These are phyloP conservation scores for Trichosporon inkin DNA, from an alignment of 1,284 basidiomycete genomes.

Conservation along the genomic window DNA sequence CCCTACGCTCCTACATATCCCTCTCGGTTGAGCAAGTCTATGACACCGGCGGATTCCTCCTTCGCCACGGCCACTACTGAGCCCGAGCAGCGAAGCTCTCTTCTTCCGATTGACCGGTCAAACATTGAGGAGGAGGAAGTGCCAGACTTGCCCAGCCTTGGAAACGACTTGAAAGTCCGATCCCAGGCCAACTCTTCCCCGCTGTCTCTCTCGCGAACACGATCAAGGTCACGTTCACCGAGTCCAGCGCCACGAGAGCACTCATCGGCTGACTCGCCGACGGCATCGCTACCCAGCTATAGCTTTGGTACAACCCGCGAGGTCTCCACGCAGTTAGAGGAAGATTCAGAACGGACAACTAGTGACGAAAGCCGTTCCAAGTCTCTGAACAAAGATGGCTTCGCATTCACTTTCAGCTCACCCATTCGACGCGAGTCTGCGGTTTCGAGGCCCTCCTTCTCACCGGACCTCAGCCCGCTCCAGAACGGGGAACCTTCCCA, in stretches of 20 bases:
- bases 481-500: constrained; percentile 31
- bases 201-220: background rate
- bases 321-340: background rate
- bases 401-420: constrained; percentile 68
- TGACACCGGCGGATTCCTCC: constrained; percentile 40
- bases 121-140: background rate
- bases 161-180: background rate
- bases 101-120: background rate
- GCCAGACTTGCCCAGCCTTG: background rate
- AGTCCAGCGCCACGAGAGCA: background rate
- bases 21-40: constrained; percentile 46
- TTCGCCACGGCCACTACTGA: constrained; percentile 23
- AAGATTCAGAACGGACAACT: background rate
- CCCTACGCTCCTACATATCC: constrained; percentile 46
- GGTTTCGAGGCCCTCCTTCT: background rate
- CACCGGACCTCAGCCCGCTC: constrained; percentile 20
- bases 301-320: constrained; percentile 2
- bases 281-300: background rate
- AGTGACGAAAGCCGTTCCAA: constrained; percentile 3
- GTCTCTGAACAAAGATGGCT: constrained; percentile 6
- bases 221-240: background rate
- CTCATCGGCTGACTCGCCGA: background rate
- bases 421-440: constrained; percentile 41
- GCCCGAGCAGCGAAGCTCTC: background rate
- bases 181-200: background rate